Percentiles rank a stretch among this genome's conserved stretches.
Conservation (phyloP, 2,329 filamentous ascomycete genomes). For the Penicillium sp. region DNA sequence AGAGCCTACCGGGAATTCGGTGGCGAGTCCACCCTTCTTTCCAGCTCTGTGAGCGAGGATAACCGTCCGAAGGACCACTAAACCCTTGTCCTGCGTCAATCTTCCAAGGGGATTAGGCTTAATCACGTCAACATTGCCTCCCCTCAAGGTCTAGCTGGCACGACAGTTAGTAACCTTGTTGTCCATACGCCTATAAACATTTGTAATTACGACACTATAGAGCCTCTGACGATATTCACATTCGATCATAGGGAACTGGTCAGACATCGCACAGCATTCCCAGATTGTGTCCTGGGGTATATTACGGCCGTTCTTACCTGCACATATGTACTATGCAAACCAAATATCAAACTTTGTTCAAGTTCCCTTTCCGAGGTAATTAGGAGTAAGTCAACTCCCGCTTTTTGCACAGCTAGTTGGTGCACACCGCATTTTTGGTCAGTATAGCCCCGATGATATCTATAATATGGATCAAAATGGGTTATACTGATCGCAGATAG, state of each 20-base stretch:
- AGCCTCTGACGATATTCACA: slow-evolving; percentile 1
- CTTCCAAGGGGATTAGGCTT: neutral
- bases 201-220: slow-evolving; percentile 16
- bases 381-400: too few species aligned
- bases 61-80: slow-evolving; percentile 14
- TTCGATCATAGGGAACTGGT: neutral
- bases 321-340: neutral
- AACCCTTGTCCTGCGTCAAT: neutral
- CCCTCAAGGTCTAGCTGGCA: neutral
- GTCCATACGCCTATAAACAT: slow-evolving; percentile 9
- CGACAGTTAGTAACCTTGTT: slow-evolving; percentile 3
- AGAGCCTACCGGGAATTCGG: slow-evolving; percentile 32
- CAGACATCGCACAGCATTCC: slow-evolving; percentile 1
- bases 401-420: too few species aligned
- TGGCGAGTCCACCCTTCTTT: slow-evolving; percentile 22
- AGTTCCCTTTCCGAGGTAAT: neutral
- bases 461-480: too few species aligned
- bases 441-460: too few species aligned
- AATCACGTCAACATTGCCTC: neutral
- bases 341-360: neutral
- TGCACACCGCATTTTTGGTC: too few species aligned
- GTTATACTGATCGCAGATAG: too few species aligned
- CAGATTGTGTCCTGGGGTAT: slow-evolving; percentile 1
- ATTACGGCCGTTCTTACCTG: neutral
- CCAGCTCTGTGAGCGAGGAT: slow-evolving; percentile 6